A percentile compares a stretch with the other conserved stretches of the same genome.
These are phyloP conservation scores for Mediolabrus comicus DNA, from an alignment of 108 stramenopile genomes.

Conservation along the genomic window DNA sequence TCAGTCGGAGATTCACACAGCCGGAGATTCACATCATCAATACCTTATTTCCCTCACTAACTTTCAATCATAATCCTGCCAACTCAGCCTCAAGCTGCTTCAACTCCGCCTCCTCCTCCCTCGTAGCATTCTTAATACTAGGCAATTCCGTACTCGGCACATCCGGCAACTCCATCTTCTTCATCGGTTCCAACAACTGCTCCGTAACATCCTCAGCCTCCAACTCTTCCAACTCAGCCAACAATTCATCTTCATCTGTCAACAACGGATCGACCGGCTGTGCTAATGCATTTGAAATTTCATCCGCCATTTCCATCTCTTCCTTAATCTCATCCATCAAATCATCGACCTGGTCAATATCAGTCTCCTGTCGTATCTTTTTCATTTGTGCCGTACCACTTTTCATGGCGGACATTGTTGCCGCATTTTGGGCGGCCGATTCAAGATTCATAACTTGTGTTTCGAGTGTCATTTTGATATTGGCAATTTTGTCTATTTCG, in stretches of 20 bases:
- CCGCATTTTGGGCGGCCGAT: conserved; percentile 91
- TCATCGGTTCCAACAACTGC: conserved; percentile 68
- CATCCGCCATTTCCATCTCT: conserved; percentile 90
- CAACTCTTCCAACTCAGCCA: conserved; percentile 88
- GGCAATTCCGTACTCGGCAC: conserved; percentile 72
- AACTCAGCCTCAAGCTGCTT: conserved; percentile 83
- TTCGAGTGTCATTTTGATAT: conserved; percentile 92
- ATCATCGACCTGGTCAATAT: conserved; percentile 95
- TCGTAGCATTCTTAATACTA: conserved; percentile 55
- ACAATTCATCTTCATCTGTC: conserved; percentile 87
- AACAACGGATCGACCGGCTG: conserved; percentile 83
- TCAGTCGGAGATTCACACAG: no score
- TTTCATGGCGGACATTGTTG: conserved; percentile 93
- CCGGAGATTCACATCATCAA: not conserved
- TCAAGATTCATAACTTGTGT: conserved; percentile 95
- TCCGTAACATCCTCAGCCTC: conserved; percentile 86
- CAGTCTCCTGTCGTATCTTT: conserved; percentile 81
- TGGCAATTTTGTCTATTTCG: conserved; percentile 95
- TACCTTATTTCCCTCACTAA: not conserved
- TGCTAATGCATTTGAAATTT: conserved; percentile 86
- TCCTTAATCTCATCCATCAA: conserved; percentile 94
- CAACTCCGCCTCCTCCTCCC: conserved; percentile 87
- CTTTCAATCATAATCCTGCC: conserved; percentile 70
- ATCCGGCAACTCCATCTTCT: conserved; percentile 49
- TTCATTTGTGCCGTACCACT: conserved; percentile 87